These are phyloP conservation scores for Monoraphidium neglectum DNA, from an alignment of 139 green algal species.

Conservation along the genomic window DNA sequence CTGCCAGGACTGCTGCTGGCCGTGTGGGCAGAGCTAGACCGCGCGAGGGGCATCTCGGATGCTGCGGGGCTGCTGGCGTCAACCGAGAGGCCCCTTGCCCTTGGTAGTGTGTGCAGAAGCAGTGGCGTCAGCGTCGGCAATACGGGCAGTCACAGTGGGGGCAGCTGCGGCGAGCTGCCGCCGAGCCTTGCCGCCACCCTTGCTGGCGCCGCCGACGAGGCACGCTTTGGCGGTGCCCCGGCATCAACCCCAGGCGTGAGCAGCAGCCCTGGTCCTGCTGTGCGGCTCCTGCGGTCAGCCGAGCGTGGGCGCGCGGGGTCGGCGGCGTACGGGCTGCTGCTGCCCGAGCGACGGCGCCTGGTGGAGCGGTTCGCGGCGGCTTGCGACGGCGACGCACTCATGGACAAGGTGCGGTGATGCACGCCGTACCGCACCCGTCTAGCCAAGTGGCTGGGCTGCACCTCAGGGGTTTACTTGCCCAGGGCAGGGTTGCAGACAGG, in stretches of 20 bases:
- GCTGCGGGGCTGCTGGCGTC: constrained; percentile 46
- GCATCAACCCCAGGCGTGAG: no score
- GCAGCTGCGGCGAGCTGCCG: no score
- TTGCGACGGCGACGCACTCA: neutral
- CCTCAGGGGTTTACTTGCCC: neutral
- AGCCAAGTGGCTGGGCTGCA: neutral
- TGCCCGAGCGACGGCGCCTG: neutral
- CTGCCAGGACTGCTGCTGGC: constrained; percentile 48
- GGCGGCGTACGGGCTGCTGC: constrained; percentile 3
- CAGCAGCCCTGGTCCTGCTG: no score
- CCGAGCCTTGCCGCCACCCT: no score
- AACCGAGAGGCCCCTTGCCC: constrained; percentile 38
- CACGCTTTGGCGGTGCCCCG: no score
- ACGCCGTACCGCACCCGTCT: neutral
- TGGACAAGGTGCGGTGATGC: constrained; percentile 26
- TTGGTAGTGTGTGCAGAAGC: neutral
- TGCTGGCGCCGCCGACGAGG: neutral
- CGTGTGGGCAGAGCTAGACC: constrained; percentile 54
- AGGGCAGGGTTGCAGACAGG: neutral
- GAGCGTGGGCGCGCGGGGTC: neutral
- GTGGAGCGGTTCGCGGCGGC: constrained; percentile 4
- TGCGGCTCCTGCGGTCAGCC: neutral
- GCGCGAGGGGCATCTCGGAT: constrained; percentile 29
- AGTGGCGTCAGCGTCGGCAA: no score
- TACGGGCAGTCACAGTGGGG: no score